These are phyloP conservation scores for Fusarium proliferatum DNA, from an alignment of 2,329 filamentous ascomycete species.

Conservation along the genomic window DNA sequence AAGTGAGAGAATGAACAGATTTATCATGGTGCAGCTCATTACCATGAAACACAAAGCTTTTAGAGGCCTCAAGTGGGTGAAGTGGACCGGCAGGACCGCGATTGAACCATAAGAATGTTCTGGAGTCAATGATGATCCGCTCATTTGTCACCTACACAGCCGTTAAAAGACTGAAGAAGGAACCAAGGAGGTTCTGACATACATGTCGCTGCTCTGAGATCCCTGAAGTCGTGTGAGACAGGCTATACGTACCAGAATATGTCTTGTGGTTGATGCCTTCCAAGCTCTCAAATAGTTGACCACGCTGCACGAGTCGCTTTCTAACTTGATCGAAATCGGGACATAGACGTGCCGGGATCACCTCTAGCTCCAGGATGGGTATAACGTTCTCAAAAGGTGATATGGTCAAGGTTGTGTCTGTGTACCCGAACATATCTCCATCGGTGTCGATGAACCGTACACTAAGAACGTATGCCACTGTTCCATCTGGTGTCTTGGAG, in stretches of 20 bases:
- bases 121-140: background rate
- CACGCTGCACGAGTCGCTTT: background rate
- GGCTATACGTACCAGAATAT: background rate
- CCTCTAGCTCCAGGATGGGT: background rate
- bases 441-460: slow-evolving; percentile 13
- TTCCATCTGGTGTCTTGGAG: background rate
- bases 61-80: background rate
- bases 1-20: fast-evolving
- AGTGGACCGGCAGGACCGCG: background rate
- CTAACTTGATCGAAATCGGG: background rate
- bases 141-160: background rate
- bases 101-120: slow-evolving; percentile 1
- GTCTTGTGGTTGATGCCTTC: background rate
- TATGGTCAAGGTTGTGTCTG: background rate
- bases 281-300: background rate
- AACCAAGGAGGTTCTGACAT: background rate
- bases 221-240: background rate
- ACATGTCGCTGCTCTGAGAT: background rate
- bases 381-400: background rate
- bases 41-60: background rate
- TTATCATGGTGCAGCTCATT: background rate
- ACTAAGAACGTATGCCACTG: background rate
- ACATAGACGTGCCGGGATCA: background rate
- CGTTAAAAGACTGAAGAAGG: fast-evolving
- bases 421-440: background rate